phyloP scores from a whole-genome alignment of 176 grass and related monocot species.

The Eleusine coracana region DNA sequence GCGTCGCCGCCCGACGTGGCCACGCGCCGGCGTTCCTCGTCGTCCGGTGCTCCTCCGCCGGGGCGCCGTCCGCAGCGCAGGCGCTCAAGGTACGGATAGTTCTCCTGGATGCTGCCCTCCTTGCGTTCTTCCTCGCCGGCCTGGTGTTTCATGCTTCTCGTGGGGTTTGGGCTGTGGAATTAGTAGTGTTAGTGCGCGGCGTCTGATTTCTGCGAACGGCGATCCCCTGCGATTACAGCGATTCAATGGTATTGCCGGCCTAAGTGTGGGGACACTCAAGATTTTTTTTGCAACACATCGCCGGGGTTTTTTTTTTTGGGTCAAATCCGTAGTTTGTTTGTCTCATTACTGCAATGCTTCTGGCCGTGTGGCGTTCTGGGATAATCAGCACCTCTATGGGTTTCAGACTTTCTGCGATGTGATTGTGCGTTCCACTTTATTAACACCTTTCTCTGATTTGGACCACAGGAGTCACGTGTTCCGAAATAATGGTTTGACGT shows the following conservation, averaged over 20 bases:
- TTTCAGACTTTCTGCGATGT: not conserved
- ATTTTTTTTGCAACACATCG: no score
- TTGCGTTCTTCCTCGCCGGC: not conserved
- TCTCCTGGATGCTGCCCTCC: not conserved
- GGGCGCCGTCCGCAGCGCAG: constrained; percentile 43
- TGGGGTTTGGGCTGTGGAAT: not conserved
- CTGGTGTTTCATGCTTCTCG: not conserved
- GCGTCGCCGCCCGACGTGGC: not conserved
- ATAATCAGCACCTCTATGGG: not conserved
- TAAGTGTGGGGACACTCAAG: not conserved
- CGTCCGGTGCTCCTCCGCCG: constrained; percentile 48
- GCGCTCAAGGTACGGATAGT: constrained; percentile 50
- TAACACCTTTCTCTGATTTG: not conserved
- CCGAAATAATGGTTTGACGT: not conserved
- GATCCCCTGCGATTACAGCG: not conserved
- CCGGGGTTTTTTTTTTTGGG: not conserved
- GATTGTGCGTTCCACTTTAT: not conserved
- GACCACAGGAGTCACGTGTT: not conserved
- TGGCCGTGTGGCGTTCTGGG: not conserved
- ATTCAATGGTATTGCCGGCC: not conserved
- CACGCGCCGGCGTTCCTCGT: constrained; percentile 11
- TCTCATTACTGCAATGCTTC: not conserved
- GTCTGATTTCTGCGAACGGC: not conserved
- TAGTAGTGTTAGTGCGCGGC: not conserved
- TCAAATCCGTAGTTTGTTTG: not conserved